Conservation (phyloP, 2,329 filamentous ascomycete genomes). For the Fusarium solani-melongenae region DNA sequence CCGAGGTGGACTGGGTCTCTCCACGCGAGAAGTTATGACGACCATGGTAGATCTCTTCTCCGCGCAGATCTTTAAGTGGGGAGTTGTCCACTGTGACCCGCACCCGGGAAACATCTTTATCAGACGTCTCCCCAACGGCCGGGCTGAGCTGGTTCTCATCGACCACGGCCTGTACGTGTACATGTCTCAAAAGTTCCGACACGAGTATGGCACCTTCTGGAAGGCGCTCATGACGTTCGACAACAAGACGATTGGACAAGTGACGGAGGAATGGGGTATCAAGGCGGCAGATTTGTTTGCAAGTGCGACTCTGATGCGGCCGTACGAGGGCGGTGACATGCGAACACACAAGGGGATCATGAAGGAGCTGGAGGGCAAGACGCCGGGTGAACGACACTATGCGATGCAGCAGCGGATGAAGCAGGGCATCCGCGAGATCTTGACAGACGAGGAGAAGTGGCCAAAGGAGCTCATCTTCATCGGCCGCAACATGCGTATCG, state of each 20-base stretch:
- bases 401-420: conserved; percentile 90
- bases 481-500: conserved; percentile 89
- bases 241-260: conserved; percentile 78
- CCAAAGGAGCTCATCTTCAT: conserved; percentile 93
- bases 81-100: conserved; percentile 93
- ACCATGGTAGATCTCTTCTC: conserved; percentile 97
- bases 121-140: conserved; percentile 83
- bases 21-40: conserved; percentile 88
- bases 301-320: conserved; percentile 86
- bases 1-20: conserved; percentile 85
- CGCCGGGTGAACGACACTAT: conserved; percentile 79
- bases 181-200: conserved; percentile 85
- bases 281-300: conserved; percentile 92
- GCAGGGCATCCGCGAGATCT: conserved; percentile 72
- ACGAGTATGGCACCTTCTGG: conserved; percentile 92
- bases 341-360: conserved; percentile 74
- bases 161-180: conserved; percentile 97
- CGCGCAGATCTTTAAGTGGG: conserved; percentile 99
- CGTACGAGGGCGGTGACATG: conserved; percentile 86
- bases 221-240: conserved; percentile 94
- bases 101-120: conserved; percentile 98
- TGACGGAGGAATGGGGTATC: conserved; percentile 87
- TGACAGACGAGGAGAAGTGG: conserved; percentile 88
- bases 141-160: conserved; percentile 91
- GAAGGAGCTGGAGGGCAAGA: conserved; percentile 68